phyloP scores from a whole-genome alignment of 2,329 filamentous ascomycete genomes.

The Talaromyces verruculosus region DNA sequence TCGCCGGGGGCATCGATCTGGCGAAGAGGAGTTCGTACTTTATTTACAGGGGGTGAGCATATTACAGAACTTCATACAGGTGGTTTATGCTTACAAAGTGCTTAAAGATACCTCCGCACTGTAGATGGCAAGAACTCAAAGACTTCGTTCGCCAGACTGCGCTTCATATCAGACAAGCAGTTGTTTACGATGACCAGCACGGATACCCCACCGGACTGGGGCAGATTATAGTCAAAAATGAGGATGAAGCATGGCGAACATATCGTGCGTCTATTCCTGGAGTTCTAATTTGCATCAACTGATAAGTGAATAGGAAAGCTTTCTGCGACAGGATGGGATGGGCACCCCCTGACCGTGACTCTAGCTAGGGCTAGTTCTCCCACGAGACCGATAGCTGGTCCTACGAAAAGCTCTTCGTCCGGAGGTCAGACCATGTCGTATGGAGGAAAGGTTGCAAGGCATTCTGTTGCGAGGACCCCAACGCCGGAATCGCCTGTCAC shows the following conservation, averaged over 20 bases:
- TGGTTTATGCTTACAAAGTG: neutral
- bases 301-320: slow-evolving; percentile 35
- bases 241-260: slow-evolving; percentile 47
- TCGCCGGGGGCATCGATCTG: slow-evolving; percentile 33
- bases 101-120: slow-evolving; percentile 43
- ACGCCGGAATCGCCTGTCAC: slow-evolving; percentile 37
- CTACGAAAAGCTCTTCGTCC: slow-evolving; percentile 38
- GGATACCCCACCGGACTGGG: slow-evolving; percentile 45
- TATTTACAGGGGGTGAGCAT: slow-evolving; percentile 45
- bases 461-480: slow-evolving; percentile 27
- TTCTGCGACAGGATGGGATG: slow-evolving; percentile 46
- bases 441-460: slow-evolving; percentile 30
- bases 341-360: slow-evolving; percentile 45
- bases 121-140: slow-evolving; percentile 48
- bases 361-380: slow-evolving; percentile 43
- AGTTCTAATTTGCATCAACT: neutral
- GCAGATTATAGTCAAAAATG: slow-evolving; percentile 48
- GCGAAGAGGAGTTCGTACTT: slow-evolving; percentile 47
- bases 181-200: slow-evolving; percentile 46
- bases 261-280: slow-evolving; percentile 35
- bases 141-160: slow-evolving; percentile 47
- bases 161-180: slow-evolving; percentile 45
- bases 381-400: slow-evolving; percentile 44
- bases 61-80: neutral
- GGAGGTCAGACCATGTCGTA: neutral